These are phyloP conservation scores for Hypoxylon sp. DNA, from an alignment of 2,329 filamentous ascomycete genomes.

Conservation along the genomic window DNA sequence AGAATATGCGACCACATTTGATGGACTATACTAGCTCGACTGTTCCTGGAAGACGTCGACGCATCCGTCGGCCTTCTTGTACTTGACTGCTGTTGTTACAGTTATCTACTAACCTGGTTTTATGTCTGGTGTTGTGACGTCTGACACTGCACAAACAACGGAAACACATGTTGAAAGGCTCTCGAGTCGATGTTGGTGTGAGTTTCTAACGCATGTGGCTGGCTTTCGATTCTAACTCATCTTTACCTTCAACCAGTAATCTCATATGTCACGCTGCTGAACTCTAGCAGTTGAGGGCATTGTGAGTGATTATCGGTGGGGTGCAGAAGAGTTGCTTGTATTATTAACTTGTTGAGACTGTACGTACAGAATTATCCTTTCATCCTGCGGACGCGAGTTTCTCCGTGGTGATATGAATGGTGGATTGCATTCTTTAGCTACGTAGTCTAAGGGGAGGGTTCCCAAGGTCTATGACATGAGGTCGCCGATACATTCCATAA, in stretches of 20 bases:
- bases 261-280: neutral
- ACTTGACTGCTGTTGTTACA: neutral
- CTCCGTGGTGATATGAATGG: neutral
- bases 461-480: neutral
- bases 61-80: constrained; percentile 35
- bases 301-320: neutral
- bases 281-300: neutral
- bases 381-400: neutral
- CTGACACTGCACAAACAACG: neutral
- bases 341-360: constrained; percentile 1
- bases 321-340: neutral
- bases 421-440: neutral
- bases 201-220: neutral
- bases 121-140: neutral
- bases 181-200: neutral
- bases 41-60: constrained; percentile 24
- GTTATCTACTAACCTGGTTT: neutral
- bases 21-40: neutral
- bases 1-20: constrained; percentile 34
- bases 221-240: neutral
- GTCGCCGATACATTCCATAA: neutral
- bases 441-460: neutral
- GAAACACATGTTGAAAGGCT: neutral
- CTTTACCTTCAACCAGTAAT: neutral
- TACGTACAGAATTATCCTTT: neutral